Evolutionary conservation across 495 filamentous ascomycete genomes (phyloP), one percentile per base, ranked within the genome.

Genomic region (Penicillium coprophilum): DNA sequence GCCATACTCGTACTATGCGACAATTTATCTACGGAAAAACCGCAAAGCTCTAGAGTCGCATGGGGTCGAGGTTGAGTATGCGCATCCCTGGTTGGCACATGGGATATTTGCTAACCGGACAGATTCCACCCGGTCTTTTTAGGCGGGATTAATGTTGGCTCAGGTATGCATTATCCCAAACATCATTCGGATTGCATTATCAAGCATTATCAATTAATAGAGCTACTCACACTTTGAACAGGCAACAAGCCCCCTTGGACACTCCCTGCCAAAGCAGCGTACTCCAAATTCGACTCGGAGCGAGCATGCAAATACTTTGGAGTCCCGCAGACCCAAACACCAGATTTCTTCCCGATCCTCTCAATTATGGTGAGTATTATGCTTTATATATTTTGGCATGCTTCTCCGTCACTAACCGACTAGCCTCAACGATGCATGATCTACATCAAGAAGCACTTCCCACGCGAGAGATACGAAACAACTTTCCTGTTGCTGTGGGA

Each of bases 241-340:
- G 86, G 87, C 38, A 91, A 92, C 72, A 84, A 83, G 56, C 89
- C 89, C 0, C 89, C 89, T 6, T 89, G 86, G 85, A 80, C 76
- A 2, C 69, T 87, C 27, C 83, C 85, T 6, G 83, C 83, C 43
- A 91, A 92, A 75, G 84, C 80, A 15, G 60, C 52, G 10, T 84
- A 90, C 64, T 70, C 71, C 31, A 46, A 58, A 32, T 81, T 75
- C 62, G 88, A 90, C 65, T 62, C 62, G 4, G 58, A 61, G 6
- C 81, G 87, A n/a, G 77, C 85, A 31, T 73, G 76, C 53, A 69
- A 69, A 55, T 82, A 83, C 66, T 81, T 81, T 40, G 79, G 80
- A 3, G 67, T 80, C 8, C 62, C 73, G 3, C 63, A 69, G 2
- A 72, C 77, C 36, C 57, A 71, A 34, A 55, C 82, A 6, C 81